Evolutionary conservation across 163 green algal genomes (phyloP), one percentile per base, ranked within the genome.

Genomic region (Scenedesmus sp.): DNA sequence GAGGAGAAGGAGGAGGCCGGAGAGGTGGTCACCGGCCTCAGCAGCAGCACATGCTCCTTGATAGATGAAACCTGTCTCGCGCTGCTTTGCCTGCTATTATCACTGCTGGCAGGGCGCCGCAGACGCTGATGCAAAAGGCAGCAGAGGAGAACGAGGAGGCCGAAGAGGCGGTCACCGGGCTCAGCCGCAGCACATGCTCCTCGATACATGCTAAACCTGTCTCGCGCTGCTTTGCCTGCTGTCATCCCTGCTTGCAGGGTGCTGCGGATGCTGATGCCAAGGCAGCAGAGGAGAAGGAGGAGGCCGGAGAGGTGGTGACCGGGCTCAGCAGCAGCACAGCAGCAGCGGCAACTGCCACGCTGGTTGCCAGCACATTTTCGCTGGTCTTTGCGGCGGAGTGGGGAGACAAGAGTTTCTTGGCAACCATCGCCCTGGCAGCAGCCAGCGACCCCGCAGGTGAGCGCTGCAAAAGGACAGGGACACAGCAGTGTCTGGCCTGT

Each of bases 371-470:
- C 59, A 99, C 98, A 23, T 99, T 99, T 92, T 91, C 95, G 2
- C 96, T 99, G 1, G 98, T 99, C 2, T 99, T 99, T 95, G 97
- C 97, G 26, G 98, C 98, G 0, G 98, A 99, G 93, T 99, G 98
- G 98, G 98, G 98, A 6, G 98, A 99, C 96, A 99, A 99, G 94
- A 99, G 97, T 56, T 99, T 99, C 94, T 95, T 99, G 67, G 97
- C 98, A 0, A 99, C 98, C 20, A 99, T 99, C 84, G 98, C 98
- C 2, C 96, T 99, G 70, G 96, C 97, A 6, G 98, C 98, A 16
- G 96, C 98, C n/a, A 97, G 95, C 26, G 96, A 95, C 10, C 97
- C 97, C 3, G 54, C 94, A 20, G 95, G 95, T 92, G 94, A 52
- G 64, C 84, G 77, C 62, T 57, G 54, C 13, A 18, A 74, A 60